Conservation (phyloP, 1,284 basidiomycete genomes). For the Grifola frondosa region DNA sequence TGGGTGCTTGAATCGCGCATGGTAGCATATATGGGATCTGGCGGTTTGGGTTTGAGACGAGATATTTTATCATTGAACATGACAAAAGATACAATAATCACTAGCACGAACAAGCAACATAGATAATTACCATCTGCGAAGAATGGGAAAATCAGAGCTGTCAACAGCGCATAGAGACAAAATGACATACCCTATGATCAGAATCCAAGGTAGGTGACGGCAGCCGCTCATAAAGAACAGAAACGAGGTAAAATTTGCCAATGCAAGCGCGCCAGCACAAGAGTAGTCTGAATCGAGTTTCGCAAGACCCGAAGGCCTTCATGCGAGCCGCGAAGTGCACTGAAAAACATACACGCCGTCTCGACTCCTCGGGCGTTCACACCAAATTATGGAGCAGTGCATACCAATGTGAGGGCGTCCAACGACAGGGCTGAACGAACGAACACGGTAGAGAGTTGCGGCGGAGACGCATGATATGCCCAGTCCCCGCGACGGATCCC, state of each 20-base stretch:
- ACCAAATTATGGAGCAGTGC: neutral
- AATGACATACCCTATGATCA: no score
- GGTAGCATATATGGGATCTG: neutral
- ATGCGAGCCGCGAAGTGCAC: conserved; percentile 14
- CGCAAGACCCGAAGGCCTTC: conserved; percentile 2
- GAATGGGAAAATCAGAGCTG: no score
- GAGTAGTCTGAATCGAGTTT: conserved; percentile 15
- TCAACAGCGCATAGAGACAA: no score
- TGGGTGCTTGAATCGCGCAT: neutral
- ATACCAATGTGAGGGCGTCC: no score
- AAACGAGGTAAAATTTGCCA: conserved; percentile 1
- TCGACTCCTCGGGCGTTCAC: neutral
- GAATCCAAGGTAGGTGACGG: no score
- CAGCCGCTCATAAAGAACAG: conserved; percentile 5
- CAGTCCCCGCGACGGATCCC: conserved; percentile 13
- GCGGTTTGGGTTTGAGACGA: neutral
- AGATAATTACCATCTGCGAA: no score
- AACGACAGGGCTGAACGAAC: no score
- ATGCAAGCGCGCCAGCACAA: conserved; percentile 2
- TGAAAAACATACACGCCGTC: conserved; percentile 1
- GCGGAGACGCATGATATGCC: neutral
- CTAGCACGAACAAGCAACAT: no score
- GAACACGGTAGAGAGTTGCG: conserved; percentile 2
- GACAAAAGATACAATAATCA: no score
- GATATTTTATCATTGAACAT: no score